Evolutionary conservation across 1,139 yeast species (phyloP), one percentile per base, ranked within the genome.

Genomic region (Eremothecium gossypii): DNA sequence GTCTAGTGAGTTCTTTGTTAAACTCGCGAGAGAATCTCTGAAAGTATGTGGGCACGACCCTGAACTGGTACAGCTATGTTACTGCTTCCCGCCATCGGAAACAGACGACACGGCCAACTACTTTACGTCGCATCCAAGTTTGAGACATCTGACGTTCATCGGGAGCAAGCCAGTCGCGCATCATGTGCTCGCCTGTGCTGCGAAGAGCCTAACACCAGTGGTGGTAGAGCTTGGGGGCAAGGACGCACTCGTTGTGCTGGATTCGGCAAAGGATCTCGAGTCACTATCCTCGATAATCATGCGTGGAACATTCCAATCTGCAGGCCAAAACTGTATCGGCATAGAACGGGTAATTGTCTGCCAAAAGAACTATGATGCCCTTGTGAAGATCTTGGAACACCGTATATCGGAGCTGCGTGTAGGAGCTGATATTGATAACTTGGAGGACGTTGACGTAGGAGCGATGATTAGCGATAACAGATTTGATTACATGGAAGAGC

Each of bases 321-420:
- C 96, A 0, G 98, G 98, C 8, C 98, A 91, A 62, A 91, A 91
- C 60, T 91, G 98, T 66, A 91, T 91, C 58, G 97, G 98, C 36
- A 83, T 91, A 44, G 98, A 91, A 64, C 72, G 98, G 49, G 95
- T 91, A 3, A 81, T 91, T 48, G 86, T 87, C 37, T 69, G 79
- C 42, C 83, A 80, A 2, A 67, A 69, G 38, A 75, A 77, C 30
- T 89, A 91, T 62, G 79, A 77, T 27, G 57, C 65, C 36, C 65
- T 91, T 36, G 78, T 79, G 1, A 65, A 69, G 0, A 73, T 77
- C 8, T 67, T 91, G 37, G 55, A 73, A 2, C 64, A 68, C 32
- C 71, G 93, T 45, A 76, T 91, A 29, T 69, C 73, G 7, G 58
- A 67, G 30, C 64, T 91, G 42, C 70, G 96, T 42, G 60, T 87